Conservation (phyloP, 2,329 filamentous ascomycete species). For the Thermoascus crustaceus region DNA sequence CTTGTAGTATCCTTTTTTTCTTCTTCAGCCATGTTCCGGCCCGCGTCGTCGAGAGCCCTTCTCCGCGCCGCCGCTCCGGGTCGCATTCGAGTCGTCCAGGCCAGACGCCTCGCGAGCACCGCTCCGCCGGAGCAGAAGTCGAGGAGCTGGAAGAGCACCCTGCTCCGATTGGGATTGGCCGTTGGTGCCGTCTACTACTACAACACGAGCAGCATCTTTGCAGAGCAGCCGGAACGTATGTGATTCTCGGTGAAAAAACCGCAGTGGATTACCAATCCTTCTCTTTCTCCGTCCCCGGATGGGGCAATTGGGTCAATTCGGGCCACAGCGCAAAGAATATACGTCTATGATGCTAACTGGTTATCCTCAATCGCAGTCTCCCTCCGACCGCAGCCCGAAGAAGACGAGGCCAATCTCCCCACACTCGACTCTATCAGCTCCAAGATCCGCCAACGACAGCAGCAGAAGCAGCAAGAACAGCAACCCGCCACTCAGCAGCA, state of each 20-base stretch:
- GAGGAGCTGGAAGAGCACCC: slow-evolving; percentile 1
- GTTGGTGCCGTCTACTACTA: slow-evolving; percentile 70
- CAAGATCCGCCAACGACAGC: slow-evolving; percentile 31
- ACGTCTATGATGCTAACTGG: no score
- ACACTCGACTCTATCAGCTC: slow-evolving; percentile 62
- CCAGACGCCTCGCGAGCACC: neutral
- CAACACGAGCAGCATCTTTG: slow-evolving; percentile 80
- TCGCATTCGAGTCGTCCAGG: slow-evolving; percentile 1
- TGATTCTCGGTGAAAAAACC: no score
- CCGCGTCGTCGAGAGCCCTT: slow-evolving; percentile 39
- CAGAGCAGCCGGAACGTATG: slow-evolving; percentile 71
- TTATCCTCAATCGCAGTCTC: slow-evolving; percentile 26
- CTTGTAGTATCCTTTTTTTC: slow-evolving; percentile 2
- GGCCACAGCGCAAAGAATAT: no score
- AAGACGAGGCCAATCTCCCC: slow-evolving; percentile 39
- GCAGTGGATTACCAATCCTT: no score
- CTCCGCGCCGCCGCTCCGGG: slow-evolving; percentile 24
- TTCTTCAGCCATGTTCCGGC: slow-evolving; percentile 43
- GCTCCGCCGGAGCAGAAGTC: neutral
- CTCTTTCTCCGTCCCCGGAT: no score
- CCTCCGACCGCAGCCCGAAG: slow-evolving; percentile 19
- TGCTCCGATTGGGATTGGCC: slow-evolving; percentile 1
- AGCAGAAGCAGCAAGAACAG: slow-evolving; percentile 15
- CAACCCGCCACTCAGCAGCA: slow-evolving; percentile 14
- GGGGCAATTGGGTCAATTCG: no score